Evolutionary conservation across 441 rosid genomes (phyloP).

Genomic region (Erysimum cheiri): DNA sequence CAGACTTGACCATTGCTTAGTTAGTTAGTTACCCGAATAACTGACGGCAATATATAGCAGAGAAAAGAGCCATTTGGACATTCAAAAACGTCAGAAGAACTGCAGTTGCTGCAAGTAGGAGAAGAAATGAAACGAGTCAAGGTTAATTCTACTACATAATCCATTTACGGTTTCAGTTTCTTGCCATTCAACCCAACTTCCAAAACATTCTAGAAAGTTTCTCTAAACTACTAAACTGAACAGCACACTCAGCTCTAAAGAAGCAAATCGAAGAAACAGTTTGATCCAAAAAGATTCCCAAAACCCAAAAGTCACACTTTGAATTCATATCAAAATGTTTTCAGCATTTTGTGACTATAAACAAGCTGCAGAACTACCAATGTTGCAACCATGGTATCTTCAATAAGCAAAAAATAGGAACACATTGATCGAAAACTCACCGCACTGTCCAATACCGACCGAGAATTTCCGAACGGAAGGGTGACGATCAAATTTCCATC

Average conservation of each 20-base stretch:
- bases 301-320: not conserved
- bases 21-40: constrained; percentile 63
- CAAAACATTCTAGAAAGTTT: not conserved
- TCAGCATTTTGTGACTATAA: constrained; percentile 2
- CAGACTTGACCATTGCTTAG: not conserved
- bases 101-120: constrained; percentile 67
- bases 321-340: constrained; percentile 1
- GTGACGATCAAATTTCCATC: constrained; percentile 67
- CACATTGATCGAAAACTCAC: constrained; percentile 51
- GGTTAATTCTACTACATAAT: not conserved
- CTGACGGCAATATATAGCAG: constrained; percentile 68
- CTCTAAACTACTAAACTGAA: not conserved
- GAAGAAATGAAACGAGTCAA: constrained; percentile 16
- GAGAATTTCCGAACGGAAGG: constrained; percentile 59
- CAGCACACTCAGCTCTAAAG: not conserved
- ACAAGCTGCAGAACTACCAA: constrained; percentile 18
- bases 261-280: not conserved
- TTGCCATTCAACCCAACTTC: not conserved
- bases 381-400: not conserved
- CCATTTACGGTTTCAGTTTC: constrained; percentile 2
- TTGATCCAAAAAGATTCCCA: constrained; percentile 5
- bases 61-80: constrained; percentile 87
- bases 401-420: not conserved
- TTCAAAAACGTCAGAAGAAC: constrained; percentile 71
- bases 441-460: constrained; percentile 76